Base-by-base conservation (phyloP, 371 early-diverging fungal genomes). In the Aphelidium insulamus region DNA sequence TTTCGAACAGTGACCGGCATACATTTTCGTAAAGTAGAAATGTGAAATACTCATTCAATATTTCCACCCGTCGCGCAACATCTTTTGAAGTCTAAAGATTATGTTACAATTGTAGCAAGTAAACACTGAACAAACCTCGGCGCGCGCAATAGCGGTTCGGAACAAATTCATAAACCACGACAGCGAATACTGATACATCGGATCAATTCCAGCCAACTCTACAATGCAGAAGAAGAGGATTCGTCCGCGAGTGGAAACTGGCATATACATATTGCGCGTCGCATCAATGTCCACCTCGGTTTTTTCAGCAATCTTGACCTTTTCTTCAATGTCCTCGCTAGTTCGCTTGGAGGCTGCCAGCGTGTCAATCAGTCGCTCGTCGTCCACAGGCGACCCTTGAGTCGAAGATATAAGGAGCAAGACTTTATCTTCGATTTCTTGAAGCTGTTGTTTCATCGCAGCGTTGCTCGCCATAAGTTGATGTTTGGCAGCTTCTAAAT, bases 121-220 rank as follows among this genome's bases (percentile, higher is more conserved):
- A n/a, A n/a, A n/a, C n/a, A n/a, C n/a, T n/a, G n/a, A n/a, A n/a
- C n/a, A n/a, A n/a, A n/a, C n/a, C n/a, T 64, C 67, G 9, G 64
- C 62, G 28, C 54, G 50, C 7, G 38, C 31, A 20, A 66, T 57
- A 4, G 67, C 56, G 2, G 52, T 44, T 3, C 46, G 33, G 35
- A 66, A 66, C n/a, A 64, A 40, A 32, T 64, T 64, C 59, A 66
- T 57, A 35, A 64, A 66, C 67, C 67, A 66, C 11, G 42, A 46
- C 3, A 66, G 44, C 11, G 62, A 62, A 42, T 66, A 66, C 34
- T 66, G 67, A 34, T 66, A 66, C 67, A 66, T 66, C 4, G 67
- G 67, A 41, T 66, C 67, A 18, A 59, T 54, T 6, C 39, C 46
- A 0, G 67, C 52, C n/a, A 66, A 45, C 35, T 66, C 67, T 2